Base-by-base conservation (phyloP, 306 rosid species). In the Vigna mungo region DNA sequence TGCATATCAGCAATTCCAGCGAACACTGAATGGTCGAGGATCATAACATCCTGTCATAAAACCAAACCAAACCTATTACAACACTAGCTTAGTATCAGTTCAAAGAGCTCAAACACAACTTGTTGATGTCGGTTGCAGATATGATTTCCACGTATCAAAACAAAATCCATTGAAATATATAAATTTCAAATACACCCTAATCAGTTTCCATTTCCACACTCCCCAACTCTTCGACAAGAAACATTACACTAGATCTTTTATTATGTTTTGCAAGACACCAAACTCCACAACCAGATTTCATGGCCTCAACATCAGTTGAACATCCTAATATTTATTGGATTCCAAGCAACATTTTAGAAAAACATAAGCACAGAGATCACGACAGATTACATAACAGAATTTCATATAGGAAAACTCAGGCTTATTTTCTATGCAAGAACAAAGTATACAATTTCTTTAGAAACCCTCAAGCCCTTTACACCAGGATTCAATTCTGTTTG, bases 1-100 rank as follows among this genome's bases (percentile, higher is more conserved):
- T 91, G 97, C 43, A 91, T 82, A 86, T 92, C 97, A 75, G 97
- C 97, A 73, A 96, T 82, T 80, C 97, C 98, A 62, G 90, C 83
- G 58, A 92, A 90, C 62, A 96, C 81, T 1, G 98, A 89, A 71
- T 89, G 98, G 59, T 96, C 96, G 21, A 96, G 93, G 80, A 96
- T 82, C 99, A 96, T 96, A 52, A 96, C 92, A 81, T 96, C 99
- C 98, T 96, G 81, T 58, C 43, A 84, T 54, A 83, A 62, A 85
- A 71, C 56, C 20, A 71, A 81, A 76, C 23, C 82, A 80, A 32
- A 37, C 18, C 15, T 66, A 77, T 75, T 79, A 65, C 51, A 65
- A 52, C 41, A 76, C 32, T 12, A 60, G 30, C 30, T 53, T 73
- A 34, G 78, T 36, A 60, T 14, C 18, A 25, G 54, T 63, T 66